Conservation (phyloP, 2,329 filamentous ascomycete genomes). For the Teratosphaeria gauchensis region DNA sequence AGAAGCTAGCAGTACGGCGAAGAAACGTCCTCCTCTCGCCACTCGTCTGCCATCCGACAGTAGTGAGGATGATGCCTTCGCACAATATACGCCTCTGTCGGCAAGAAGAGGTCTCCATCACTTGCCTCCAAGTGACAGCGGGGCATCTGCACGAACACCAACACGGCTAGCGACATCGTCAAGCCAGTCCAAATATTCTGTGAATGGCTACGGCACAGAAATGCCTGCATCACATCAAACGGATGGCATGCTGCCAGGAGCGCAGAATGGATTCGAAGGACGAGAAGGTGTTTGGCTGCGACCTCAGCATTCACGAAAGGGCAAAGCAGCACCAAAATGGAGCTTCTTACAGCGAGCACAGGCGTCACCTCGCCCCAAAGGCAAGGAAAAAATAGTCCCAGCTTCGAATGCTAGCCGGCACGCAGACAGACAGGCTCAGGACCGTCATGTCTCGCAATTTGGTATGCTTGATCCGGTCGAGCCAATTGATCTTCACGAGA, state of each 20-base stretch:
- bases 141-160: conserved; percentile 5
- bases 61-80: conserved; percentile 15
- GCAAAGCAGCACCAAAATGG: conserved; percentile 39
- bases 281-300: conserved; percentile 31
- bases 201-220: conserved; percentile 11
- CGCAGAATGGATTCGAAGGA: conserved; percentile 14
- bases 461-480: conserved; percentile 44
- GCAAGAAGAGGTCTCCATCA: conserved; percentile 11
- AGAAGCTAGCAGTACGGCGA: conserved; percentile 4
- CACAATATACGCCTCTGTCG: conserved; percentile 7
- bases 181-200: neutral
- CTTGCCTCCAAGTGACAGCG: conserved; percentile 8
- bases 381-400: conserved; percentile 8
- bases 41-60: conserved; percentile 12
- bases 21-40: conserved; percentile 7
- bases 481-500: conserved; percentile 34
- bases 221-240: conserved; percentile 7
- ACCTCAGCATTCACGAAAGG: conserved; percentile 2
- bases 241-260: conserved; percentile 6
- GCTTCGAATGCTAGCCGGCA: neutral
- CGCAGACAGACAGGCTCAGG: neutral
- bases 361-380: conserved; percentile 28
- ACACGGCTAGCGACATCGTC: conserved; percentile 8
- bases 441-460: conserved; percentile 40
- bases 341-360: conserved; percentile 50